Evolutionary conservation across 164 flowering plant species (phyloP).

Genomic region (Santalum album): DNA sequence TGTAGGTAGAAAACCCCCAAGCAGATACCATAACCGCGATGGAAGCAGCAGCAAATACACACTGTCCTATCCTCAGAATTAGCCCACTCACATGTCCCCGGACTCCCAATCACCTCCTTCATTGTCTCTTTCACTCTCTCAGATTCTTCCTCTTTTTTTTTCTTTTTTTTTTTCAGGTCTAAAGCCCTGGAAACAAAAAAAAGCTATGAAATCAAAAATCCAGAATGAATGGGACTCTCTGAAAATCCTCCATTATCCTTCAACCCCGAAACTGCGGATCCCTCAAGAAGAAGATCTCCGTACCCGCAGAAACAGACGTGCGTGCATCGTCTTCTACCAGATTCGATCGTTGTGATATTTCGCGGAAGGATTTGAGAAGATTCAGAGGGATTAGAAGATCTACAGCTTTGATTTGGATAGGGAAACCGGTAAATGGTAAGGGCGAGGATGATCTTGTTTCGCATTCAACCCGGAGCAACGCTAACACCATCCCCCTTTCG

Average conservation of each 20-base stretch:
- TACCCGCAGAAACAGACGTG: too few relatives aligned
- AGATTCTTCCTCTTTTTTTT: background rate
- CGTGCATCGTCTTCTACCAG: too few relatives aligned
- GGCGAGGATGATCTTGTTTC: too few relatives aligned
- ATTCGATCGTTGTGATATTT: too few relatives aligned
- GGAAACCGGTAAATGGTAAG: too few relatives aligned
- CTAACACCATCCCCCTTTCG: too few relatives aligned
- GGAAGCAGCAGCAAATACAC: conserved; percentile 59
- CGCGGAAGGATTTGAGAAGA: too few relatives aligned
- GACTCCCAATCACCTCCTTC: conserved; percentile 70
- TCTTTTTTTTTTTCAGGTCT: too few relatives aligned
- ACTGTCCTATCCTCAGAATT: conserved; percentile 60
- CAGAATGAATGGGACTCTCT: conserved; percentile 2
- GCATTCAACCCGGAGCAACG: too few relatives aligned
- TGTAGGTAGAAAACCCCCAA: conserved; percentile 49
- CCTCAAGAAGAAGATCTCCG: background rate
- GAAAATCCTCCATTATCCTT: background rate
- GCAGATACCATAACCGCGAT: conserved; percentile 67
- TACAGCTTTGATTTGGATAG: too few relatives aligned
- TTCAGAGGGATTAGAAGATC: too few relatives aligned
- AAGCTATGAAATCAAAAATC: conserved; percentile 9
- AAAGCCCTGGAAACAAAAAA: background rate
- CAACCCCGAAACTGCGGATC: background rate
- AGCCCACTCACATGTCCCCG: conserved; percentile 65
- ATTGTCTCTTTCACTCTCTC: conserved; percentile 20